A percentile compares a stretch with the other conserved stretches of the same genome.
Conservation (phyloP, 148 eudicot species). For the Spergularia marina region DNA sequence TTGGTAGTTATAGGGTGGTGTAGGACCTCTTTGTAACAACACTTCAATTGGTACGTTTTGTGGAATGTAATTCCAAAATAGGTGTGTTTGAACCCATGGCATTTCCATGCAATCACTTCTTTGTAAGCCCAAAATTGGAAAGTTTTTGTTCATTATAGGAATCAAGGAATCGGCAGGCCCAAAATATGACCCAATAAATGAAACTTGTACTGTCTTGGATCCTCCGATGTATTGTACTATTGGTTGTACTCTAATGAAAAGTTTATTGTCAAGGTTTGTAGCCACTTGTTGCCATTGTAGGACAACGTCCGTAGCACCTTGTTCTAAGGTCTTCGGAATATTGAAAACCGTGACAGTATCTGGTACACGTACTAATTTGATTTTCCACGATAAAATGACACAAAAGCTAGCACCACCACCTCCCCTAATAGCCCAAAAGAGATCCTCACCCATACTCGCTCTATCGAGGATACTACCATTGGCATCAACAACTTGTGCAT, state of each 20-base stretch:
- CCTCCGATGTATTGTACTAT: conserved; percentile 14
- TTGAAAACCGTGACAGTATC: conserved; percentile 11
- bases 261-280: conserved; percentile 18
- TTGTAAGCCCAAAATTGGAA: conserved; percentile 22
- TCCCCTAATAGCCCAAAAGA: conserved; percentile 43
- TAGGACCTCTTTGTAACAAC: conserved; percentile 17
- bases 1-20: conserved; percentile 9
- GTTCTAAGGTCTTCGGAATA: conserved; percentile 16
- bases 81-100: conserved; percentile 20
- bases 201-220: conserved; percentile 16
- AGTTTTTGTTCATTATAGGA: conserved; percentile 4
- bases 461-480: conserved; percentile 22
- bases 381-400: conserved; percentile 35
- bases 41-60: conserved; percentile 23
- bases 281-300: conserved; percentile 31
- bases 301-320: conserved; percentile 23
- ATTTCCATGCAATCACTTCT: conserved; percentile 14
- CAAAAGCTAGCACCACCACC: conserved; percentile 40
- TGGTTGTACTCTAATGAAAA: conserved; percentile 29
- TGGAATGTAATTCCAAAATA: conserved; percentile 15
- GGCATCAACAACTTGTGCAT: conserved; percentile 34
- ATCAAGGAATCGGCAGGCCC: conserved; percentile 16
- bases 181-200: conserved; percentile 17
- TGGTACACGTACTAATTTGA: conserved; percentile 28
- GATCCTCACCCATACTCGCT: conserved; percentile 34